Evolutionary conservation across 768 basidiomycete genomes (phyloP).

Genomic region (Hydnomerulius pinastri): DNA sequence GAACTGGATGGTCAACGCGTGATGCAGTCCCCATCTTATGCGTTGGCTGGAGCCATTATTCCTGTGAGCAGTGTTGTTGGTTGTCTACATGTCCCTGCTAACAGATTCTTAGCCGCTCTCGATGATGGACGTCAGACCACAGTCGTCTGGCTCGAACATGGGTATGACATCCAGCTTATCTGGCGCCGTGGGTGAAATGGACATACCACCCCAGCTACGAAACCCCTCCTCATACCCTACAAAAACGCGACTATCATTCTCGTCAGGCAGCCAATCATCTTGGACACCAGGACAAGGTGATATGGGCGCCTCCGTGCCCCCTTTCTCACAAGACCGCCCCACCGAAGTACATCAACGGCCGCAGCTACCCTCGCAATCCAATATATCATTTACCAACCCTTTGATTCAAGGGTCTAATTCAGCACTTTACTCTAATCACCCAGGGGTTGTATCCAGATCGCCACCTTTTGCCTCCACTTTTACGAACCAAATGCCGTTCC

Average conservation of each 20-base stretch:
- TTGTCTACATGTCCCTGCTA: slow-evolving; percentile 1
- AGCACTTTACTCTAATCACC: slow-evolving; percentile 21
- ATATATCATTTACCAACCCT: slow-evolving; percentile 20
- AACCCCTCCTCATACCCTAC: slow-evolving; percentile 30
- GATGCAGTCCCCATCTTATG: slow-evolving; percentile 29
- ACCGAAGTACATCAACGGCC: slow-evolving; percentile 24
- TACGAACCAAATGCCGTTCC: slow-evolving; percentile 5
- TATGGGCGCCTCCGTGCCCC: neutral
- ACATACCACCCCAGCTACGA: slow-evolving; percentile 37
- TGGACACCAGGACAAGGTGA: slow-evolving; percentile 9
- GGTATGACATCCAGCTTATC: slow-evolving; percentile 52
- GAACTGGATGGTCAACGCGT: slow-evolving; percentile 41
- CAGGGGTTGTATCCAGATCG: slow-evolving; percentile 13
- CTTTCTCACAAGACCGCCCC: slow-evolving; percentile 27
- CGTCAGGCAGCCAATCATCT: neutral
- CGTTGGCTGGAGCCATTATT: slow-evolving; percentile 36
- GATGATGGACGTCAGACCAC: slow-evolving; percentile 25
- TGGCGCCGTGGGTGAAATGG: slow-evolving; percentile 62
- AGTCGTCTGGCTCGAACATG: slow-evolving; percentile 43
- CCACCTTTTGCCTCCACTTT: slow-evolving; percentile 3
- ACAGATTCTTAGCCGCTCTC: slow-evolving; percentile 26
- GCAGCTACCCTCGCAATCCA: slow-evolving; percentile 18
- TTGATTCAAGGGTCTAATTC: slow-evolving; percentile 20
- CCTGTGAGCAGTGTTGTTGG: slow-evolving; percentile 32
- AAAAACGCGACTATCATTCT: slow-evolving; percentile 20